These are phyloP conservation scores for Aurifilum marmelostoma DNA, from an alignment of 2,329 filamentous ascomycete species.

Conservation along the genomic window DNA sequence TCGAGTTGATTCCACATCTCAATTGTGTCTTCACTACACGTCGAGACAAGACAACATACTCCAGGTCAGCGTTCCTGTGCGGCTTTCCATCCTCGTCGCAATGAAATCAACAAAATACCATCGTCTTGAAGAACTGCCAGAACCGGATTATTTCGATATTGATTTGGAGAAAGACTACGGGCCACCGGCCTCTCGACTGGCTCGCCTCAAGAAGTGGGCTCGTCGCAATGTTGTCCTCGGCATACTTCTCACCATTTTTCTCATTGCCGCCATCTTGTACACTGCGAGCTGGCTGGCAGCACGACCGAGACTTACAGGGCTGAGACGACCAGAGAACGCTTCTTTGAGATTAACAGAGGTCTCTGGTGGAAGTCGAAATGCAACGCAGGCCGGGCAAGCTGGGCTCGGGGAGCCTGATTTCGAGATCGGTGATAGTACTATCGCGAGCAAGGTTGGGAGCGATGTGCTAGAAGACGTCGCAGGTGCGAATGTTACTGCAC, in stretches of 20 bases:
- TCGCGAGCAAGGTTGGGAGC: not conserved
- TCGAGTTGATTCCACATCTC: not conserved
- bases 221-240: constrained; percentile 16
- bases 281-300: constrained; percentile 1
- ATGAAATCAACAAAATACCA: constrained; percentile 26
- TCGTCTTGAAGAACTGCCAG: constrained; percentile 16
- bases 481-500: constrained; percentile 3
- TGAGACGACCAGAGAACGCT: constrained; percentile 3
- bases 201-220: constrained; percentile 15
- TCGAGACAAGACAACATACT: not conserved
- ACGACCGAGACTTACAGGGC: constrained; percentile 9
- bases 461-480: not conserved
- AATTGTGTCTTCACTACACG: not conserved
- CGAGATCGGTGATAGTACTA: not conserved
- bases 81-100: not conserved
- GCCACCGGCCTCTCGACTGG: not conserved
- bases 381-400: not conserved
- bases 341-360: constrained; percentile 19
- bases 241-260: constrained; percentile 19
- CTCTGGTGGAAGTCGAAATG: constrained; percentile 1
- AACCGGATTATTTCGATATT: constrained; percentile 26
- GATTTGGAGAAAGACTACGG: constrained; percentile 18
- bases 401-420: constrained; percentile 9
- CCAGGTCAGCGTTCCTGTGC: not conserved
- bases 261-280: constrained; percentile 21